Evolutionary conservation across 345 rosid genomes (phyloP).

Genomic region (Populus nigra): DNA sequence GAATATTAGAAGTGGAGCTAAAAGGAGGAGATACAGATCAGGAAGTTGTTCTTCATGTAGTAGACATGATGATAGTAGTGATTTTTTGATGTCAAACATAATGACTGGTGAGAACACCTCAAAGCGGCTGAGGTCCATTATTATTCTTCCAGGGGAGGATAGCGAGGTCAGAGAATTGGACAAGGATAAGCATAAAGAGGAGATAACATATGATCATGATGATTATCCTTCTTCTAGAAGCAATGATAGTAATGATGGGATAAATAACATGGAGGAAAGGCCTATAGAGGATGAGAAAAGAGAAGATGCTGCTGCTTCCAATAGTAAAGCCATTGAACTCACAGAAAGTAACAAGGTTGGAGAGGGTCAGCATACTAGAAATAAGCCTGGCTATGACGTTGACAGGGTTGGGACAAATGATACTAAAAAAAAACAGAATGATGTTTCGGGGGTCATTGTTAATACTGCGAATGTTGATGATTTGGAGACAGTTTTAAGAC

Average conservation of each 20-base stretch:
- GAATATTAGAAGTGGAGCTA: conserved; percentile 20
- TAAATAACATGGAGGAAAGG: conserved; percentile 31
- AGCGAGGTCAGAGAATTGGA: conserved; percentile 24
- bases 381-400: conserved; percentile 23
- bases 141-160: conserved; percentile 35
- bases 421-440: conserved; percentile 23
- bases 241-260: conserved; percentile 44
- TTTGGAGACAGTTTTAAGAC: conserved; percentile 63
- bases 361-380: conserved; percentile 12
- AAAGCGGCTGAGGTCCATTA: conserved; percentile 56
- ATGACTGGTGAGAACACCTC: conserved; percentile 30
- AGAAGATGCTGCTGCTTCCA: conserved; percentile 31
- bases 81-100: conserved; percentile 34
- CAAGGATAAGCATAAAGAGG: conserved; percentile 44
- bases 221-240: conserved; percentile 57
- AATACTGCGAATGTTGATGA: conserved; percentile 36
- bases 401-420: conserved; percentile 9
- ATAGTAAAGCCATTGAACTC: conserved; percentile 11
- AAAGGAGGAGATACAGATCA: conserved; percentile 32
- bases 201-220: conserved; percentile 44
- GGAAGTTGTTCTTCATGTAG: conserved; percentile 37
- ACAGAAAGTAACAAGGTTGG: conserved; percentile 16
- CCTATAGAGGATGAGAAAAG: conserved; percentile 29
- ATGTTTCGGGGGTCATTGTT: conserved; percentile 19
- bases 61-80: conserved; percentile 25